phyloP scores from a whole-genome alignment of 2,329 filamentous ascomycete genomes.

The Stemphylium vesicarium region DNA sequence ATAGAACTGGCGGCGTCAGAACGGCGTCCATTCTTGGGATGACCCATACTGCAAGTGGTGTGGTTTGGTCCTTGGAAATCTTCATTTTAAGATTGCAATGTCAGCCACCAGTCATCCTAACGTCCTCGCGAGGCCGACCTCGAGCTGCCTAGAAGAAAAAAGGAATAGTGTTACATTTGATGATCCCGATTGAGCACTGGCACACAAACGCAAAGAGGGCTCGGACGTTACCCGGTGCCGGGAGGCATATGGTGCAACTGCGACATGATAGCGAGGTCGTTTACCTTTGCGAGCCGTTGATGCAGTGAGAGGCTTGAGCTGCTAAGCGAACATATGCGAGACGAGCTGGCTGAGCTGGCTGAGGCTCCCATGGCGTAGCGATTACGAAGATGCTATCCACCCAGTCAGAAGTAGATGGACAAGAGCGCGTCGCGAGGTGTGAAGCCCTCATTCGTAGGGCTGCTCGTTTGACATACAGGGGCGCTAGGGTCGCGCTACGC shows the following conservation, averaged over 20 bases:
- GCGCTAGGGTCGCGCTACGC: slow-evolving; percentile 7
- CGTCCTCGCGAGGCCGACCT: slow-evolving; percentile 14
- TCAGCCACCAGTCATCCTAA: slow-evolving; percentile 28
- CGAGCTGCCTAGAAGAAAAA: slow-evolving; percentile 16
- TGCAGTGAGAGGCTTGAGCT: no score
- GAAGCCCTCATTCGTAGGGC: slow-evolving; percentile 21
- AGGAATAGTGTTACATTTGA: slow-evolving; percentile 17
- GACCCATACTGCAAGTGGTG: slow-evolving; percentile 29
- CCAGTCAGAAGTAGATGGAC: slow-evolving; percentile 23
- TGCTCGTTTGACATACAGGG: not conserved
- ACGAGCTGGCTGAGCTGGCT: not conserved
- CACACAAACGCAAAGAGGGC: no score
- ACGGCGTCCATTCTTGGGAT: slow-evolving; percentile 28
- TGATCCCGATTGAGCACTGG: slow-evolving; percentile 1
- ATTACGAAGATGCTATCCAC: not conserved
- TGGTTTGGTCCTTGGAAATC: slow-evolving; percentile 20
- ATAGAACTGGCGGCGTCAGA: slow-evolving; percentile 34
- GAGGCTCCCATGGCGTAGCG: not conserved
- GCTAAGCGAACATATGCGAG: no score
- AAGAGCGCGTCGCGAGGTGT: not conserved
- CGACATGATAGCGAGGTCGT: no score
- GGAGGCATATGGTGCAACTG: no score
- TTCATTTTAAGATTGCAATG: slow-evolving; percentile 37
- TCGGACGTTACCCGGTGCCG: no score
- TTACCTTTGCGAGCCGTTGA: no score